phyloP scores from a whole-genome alignment of 2,329 filamentous ascomycete genomes.

The Bipolaris victoriae region DNA sequence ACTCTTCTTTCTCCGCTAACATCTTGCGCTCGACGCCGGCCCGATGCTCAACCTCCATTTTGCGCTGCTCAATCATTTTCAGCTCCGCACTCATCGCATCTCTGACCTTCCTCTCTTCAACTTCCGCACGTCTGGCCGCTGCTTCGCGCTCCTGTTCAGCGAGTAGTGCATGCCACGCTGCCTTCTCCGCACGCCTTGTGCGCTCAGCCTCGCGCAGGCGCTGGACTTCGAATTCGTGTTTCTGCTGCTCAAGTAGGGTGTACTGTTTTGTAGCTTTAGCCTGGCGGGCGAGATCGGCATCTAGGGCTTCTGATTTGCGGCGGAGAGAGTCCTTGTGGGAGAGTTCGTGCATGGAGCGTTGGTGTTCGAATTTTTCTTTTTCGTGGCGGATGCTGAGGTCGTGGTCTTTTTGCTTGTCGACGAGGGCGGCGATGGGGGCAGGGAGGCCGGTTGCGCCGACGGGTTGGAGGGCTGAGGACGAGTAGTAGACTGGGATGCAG shows the following conservation, averaged over 20 bases:
- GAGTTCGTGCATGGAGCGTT: constrained; percentile 37
- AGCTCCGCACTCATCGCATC: constrained; percentile 25
- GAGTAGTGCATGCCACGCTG: constrained; percentile 37
- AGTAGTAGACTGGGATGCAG: constrained; percentile 43
- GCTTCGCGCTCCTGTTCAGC: constrained; percentile 41
- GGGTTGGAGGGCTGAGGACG: constrained; percentile 46
- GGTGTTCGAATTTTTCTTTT: constrained; percentile 36
- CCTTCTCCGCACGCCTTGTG: constrained; percentile 41
- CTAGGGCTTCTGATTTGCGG: constrained; percentile 36
- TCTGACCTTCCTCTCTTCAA: constrained; percentile 33
- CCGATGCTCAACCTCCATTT: constrained; percentile 37
- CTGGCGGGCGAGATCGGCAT: constrained; percentile 33
- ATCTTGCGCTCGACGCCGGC: constrained; percentile 32
- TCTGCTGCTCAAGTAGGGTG: constrained; percentile 34
- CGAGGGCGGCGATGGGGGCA: constrained; percentile 33
- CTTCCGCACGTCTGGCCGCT: constrained; percentile 23
- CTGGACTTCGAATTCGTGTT: constrained; percentile 42
- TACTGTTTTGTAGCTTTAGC: constrained; percentile 26
- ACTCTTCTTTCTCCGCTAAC: constrained; percentile 43
- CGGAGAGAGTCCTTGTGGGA: constrained; percentile 37
- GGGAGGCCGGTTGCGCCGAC: constrained; percentile 46
- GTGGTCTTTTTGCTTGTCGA: constrained; percentile 42
- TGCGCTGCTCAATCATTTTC: constrained; percentile 31
- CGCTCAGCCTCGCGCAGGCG: constrained; percentile 40
- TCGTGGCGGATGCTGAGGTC: constrained; percentile 36